Percentiles rank a stretch among this genome's conserved stretches.
Evolutionary conservation across 2,329 filamentous ascomycete genomes (phyloP).

Genomic region (Venturia carpophila): DNA sequence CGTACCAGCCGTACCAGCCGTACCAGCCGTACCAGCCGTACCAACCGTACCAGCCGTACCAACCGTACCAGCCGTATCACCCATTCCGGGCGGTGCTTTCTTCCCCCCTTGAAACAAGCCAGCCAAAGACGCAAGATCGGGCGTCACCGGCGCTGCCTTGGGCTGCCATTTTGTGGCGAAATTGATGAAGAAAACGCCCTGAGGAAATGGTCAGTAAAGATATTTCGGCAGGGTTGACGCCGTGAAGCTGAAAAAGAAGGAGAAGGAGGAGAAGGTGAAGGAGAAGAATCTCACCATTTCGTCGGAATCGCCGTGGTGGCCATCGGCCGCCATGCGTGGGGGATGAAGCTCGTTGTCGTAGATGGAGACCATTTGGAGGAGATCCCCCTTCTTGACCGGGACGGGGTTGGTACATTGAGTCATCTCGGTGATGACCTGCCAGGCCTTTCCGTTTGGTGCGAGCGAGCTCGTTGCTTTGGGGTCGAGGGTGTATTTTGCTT

Average conservation of each 20-base stretch:
- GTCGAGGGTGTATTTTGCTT: slow-evolving; percentile 14
- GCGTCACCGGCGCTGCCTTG: neutral
- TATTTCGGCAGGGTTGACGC: too few species aligned
- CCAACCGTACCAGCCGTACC: neutral
- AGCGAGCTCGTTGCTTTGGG: neutral
- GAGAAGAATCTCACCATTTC: slow-evolving; percentile 2
- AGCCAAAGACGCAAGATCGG: neutral
- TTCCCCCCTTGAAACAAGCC: neutral
- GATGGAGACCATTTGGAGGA: slow-evolving; percentile 11
- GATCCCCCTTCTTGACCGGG: slow-evolving; percentile 18
- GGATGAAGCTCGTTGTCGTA: slow-evolving; percentile 17
- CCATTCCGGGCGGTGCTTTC: neutral
- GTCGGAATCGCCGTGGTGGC: slow-evolving; percentile 6
- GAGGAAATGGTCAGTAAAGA: neutral
- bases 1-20: neutral
- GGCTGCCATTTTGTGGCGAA: neutral
- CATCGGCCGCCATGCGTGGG: slow-evolving; percentile 1
- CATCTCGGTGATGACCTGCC: slow-evolving; percentile 19
- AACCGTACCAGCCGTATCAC: neutral
- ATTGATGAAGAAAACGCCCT: slow-evolving; percentile 17
- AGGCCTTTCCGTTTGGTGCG: slow-evolving; percentile 11
- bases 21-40: neutral
- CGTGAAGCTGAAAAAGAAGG: too few species aligned
- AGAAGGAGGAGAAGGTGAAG: neutral
- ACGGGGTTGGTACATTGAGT: slow-evolving; percentile 12